Base-by-base conservation (phyloP, 1,139 yeast species). In the Pichia sp. region DNA sequence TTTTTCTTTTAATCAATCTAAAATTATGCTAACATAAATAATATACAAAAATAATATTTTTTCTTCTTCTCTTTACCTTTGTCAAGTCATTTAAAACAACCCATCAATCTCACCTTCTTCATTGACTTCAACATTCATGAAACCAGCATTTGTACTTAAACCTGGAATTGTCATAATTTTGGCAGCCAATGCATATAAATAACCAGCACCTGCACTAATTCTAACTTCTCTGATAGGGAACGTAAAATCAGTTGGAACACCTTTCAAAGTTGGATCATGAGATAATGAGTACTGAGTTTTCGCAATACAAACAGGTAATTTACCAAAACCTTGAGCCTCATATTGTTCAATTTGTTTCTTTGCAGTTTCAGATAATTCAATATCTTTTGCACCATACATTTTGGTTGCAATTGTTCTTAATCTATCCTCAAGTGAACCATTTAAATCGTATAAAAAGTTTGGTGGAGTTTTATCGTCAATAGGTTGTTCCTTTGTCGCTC, bases 91-190 rank as follows among this genome's bases (percentile, higher is more conserved):
- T 40, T 67, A 82, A 54, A 82, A 82, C 53, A 83, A 68, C 17
- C 93, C 93, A 56, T 82, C 89, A 47, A 83, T 82, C 52, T 82
- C 82, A 39, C 89, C 91, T 35, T 82, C 77, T 31, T 80, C 85
- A 58, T 78, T 74, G 33, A 83, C 84, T 62, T 83, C 91, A 41
- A 83, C 89, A 53, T 82, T 80, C 89, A 83, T 82, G 64, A 78
- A 83, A 30, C 91, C 91, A 45, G 85, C 82, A 60, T 80, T 83
- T 11, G 91, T 82, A 45, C 91, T 82, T 56, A 83, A 70, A 43
- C 93, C 91, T 33, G 93, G 93, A 55, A 83, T 83, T 25, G 93
- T 83, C 77, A 78, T 82, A 51, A 83, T 83, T 60, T 83, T 86
- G 38, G 85, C 89, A 20, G 91, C 89, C 52, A 83, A 68, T 1